Evolutionary conservation across 495 filamentous ascomycete genomes (phyloP).

Genomic region (Hypoxylon perforatum): DNA sequence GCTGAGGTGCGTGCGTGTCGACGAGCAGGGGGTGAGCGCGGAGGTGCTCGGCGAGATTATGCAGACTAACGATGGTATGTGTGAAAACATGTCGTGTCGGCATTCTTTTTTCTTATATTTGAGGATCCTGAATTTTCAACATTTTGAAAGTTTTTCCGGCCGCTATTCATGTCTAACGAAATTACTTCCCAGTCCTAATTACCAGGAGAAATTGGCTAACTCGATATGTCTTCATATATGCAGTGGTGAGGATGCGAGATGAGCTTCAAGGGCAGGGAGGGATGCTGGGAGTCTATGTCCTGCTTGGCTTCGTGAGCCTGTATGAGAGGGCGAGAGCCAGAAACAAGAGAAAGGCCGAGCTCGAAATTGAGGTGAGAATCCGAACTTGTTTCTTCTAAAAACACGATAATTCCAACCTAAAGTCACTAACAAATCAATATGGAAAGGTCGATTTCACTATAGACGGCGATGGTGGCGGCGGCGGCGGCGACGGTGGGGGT

Average conservation of each 20-base stretch:
- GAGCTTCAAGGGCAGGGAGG: conserved; percentile 4
- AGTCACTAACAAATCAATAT: neutral
- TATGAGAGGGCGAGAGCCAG: conserved; percentile 19
- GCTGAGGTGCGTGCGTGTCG: conserved; percentile 21
- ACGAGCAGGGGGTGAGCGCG: conserved; percentile 1
- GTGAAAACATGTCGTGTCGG: too few relatives aligned
- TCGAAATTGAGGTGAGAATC: conserved; percentile 8
- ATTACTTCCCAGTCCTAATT: too few relatives aligned
- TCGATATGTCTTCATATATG: too few relatives aligned
- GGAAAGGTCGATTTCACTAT: conserved; percentile 18
- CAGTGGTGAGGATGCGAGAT: conserved; percentile 11
- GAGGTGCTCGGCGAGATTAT: conserved; percentile 25
- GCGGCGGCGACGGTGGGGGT: neutral
- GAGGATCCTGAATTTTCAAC: too few relatives aligned
- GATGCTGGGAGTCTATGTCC: conserved; percentile 14
- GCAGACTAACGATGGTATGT: conserved; percentile 19
- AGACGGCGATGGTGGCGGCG: conserved; percentile 1
- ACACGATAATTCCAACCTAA: neutral
- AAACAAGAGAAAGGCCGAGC: conserved; percentile 8
- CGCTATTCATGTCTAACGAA: too few relatives aligned
- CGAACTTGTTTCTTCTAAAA: neutral
- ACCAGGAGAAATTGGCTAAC: too few relatives aligned
- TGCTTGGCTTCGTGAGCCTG: conserved; percentile 22
- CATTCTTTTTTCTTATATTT: too few relatives aligned
- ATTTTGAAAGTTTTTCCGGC: too few relatives aligned